These are phyloP conservation scores for Elsinoe arachidis DNA, from an alignment of 2,329 filamentous ascomycete genomes.

Conservation along the genomic window DNA sequence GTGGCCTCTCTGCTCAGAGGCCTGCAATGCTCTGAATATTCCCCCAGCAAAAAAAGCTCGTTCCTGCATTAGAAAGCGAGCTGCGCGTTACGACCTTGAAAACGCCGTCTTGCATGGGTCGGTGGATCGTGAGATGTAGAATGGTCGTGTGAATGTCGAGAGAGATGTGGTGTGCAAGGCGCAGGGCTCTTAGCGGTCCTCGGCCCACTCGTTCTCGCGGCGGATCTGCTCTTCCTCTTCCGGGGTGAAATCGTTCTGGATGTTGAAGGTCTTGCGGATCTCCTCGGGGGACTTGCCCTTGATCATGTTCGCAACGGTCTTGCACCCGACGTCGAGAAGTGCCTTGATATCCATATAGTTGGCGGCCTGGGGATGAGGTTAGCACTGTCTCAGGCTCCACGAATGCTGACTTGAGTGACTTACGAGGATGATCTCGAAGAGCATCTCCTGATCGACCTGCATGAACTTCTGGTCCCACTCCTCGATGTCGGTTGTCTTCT, in stretches of 20 bases:
- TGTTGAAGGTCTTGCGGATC: slow-evolving; percentile 99
- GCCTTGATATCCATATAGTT: slow-evolving; percentile 99
- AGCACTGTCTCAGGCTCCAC: not conserved
- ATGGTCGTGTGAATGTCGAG: not conserved
- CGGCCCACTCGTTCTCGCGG: slow-evolving; percentile 46
- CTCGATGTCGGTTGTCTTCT: slow-evolving; percentile 98
- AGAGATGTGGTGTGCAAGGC: not conserved
- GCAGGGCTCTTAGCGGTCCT: slow-evolving; percentile 26
- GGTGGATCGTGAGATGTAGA: not conserved
- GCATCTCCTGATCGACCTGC: slow-evolving; percentile 99
- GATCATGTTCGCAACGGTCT: slow-evolving; percentile 99
- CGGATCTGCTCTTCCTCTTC: slow-evolving; percentile 95
- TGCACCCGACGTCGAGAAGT: slow-evolving; percentile 94
- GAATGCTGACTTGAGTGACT: slow-evolving; percentile 23
- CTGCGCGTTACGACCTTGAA: not conserved
- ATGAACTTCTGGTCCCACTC: slow-evolving; percentile 99
- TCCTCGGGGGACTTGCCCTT: slow-evolving; percentile 99
- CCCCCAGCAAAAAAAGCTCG: no score
- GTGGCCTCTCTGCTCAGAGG: no score
- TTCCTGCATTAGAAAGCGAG: not conserved
- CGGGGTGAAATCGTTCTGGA: slow-evolving; percentile 97
- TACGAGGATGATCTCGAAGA: slow-evolving; percentile 97
- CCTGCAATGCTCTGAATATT: no score
- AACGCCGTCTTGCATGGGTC: not conserved
- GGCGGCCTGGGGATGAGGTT: slow-evolving; percentile 54